Evolutionary conservation across 805 yeast species (phyloP).

Genomic region (Lipomyces oligophaga): DNA sequence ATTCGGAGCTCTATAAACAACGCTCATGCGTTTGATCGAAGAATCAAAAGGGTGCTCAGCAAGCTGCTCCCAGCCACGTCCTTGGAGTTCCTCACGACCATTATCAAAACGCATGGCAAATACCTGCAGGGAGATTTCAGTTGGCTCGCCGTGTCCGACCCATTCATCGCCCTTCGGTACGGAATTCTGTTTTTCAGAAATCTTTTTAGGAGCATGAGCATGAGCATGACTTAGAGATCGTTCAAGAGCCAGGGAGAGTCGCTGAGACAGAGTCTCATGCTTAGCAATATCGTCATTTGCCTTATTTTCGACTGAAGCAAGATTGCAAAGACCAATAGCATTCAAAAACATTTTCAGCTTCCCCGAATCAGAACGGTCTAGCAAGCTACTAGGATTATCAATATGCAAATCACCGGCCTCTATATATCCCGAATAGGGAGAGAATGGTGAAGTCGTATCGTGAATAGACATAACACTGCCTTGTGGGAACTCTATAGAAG

Average conservation of each 20-base stretch:
- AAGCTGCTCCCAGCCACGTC: conserved; percentile 44
- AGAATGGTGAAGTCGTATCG: conserved; percentile 20
- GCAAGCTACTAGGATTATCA: conserved; percentile 2
- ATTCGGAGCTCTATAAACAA: conserved; percentile 44
- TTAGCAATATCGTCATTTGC: conserved; percentile 21
- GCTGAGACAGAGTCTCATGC: conserved; percentile 37
- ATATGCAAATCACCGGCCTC: conserved; percentile 5
- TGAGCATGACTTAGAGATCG: not conserved
- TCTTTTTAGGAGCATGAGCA: not conserved
- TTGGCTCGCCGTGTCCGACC: conserved; percentile 86
- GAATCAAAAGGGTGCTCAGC: conserved; percentile 78
- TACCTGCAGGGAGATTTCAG: conserved; percentile 83
- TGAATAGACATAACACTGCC: conserved; percentile 28
- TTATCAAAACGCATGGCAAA: conserved; percentile 58
- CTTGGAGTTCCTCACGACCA: conserved; percentile 43
- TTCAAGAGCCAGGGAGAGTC: conserved; percentile 3
- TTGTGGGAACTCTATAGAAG: conserved; percentile 32
- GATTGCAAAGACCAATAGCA: conserved; percentile 73
- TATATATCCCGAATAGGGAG: conserved; percentile 24
- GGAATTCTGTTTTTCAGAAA: not conserved
- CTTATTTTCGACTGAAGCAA: conserved; percentile 57
- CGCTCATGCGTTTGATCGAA: conserved; percentile 67
- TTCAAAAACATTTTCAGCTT: conserved; percentile 47
- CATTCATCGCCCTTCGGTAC: conserved; percentile 40
- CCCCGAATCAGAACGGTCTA: not conserved